Evolutionary conservation across 108 stramenopile genomes (phyloP), one percentile per base, ranked within the genome.

Genomic region (Skeletonema tropicum): DNA sequence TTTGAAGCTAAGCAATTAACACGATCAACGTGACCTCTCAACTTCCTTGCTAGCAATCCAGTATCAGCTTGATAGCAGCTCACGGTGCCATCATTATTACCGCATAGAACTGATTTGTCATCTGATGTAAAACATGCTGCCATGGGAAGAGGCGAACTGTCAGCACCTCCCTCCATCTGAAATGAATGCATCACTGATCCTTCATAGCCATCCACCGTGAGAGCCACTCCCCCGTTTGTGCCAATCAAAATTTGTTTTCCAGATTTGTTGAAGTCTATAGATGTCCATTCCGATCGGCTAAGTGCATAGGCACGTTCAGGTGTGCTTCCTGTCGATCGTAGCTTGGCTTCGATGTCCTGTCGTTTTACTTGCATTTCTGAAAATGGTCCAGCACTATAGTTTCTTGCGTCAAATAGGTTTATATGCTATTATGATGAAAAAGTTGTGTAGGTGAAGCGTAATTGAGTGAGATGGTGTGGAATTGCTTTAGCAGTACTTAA

Each of bases 231-330:
- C n/a, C n/a, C n/a, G n/a, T n/a, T n/a, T n/a, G n/a, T n/a, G n/a
- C n/a, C n/a, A n/a, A n/a, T n/a, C n/a, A n/a, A n/a, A 33, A 95
- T 90, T 71, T 89, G 91, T 21, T 86, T 90, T 29, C 94, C 94
- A 38, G 82, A 87, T 45, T 79, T 75, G 67, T 95, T 92, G 70
- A 95, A 95, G 19, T 75, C 66, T 55, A 95, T 75, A 6, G 79
- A 83, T 17, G 73, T 85, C 82, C 87, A 94, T 26, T 82, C 73
- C 33, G 61, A 49, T 68, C 64, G 62, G 33, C 80, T 77, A 23
- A 85, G 68, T 25, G 69, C 62, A 19, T 66, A 68, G 6, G 80
- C 74, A 45, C 73, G 75, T 49, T 84, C 83, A 12, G 74, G 75
- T n/a, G 64, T 76, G 52, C 60, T 68, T 17, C 77, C 66, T 13